These are phyloP conservation scores for Austroboletus novae-zelandiae DNA, from an alignment of 1,284 basidiomycete species.

Conservation along the genomic window DNA sequence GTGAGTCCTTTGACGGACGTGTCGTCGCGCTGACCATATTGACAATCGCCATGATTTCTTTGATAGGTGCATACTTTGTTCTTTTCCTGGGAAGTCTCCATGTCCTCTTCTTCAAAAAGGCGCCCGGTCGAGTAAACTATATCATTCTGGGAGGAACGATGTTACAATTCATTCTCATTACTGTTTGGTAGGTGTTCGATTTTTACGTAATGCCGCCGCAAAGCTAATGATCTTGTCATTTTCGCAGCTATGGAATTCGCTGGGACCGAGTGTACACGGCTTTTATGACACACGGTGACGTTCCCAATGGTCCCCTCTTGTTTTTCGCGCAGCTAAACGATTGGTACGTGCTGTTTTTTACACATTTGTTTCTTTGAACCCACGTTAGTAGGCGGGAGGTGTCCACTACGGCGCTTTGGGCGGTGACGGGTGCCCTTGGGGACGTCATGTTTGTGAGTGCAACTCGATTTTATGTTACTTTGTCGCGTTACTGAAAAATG, in stretches of 20 bases:
- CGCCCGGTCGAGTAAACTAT: not conserved
- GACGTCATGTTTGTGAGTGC: conserved; percentile 10
- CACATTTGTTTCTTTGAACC: too few species aligned
- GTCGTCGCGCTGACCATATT: too few species aligned
- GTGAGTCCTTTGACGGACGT: not conserved
- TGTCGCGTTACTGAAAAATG: not conserved
- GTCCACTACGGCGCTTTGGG: conserved; percentile 8
- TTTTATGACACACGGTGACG: conserved; percentile 4
- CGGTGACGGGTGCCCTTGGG: conserved; percentile 4
- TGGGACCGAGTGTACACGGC: conserved; percentile 9
- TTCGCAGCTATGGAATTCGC: conserved; percentile 5
- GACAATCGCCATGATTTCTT: too few species aligned
- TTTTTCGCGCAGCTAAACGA: conserved; percentile 5
- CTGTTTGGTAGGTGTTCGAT: conserved; percentile 2
- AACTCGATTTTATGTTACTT: too few species aligned
- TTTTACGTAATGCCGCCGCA: too few species aligned
- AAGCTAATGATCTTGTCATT: not conserved
- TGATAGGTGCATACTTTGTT: conserved; percentile 6
- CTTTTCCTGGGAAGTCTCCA: conserved; percentile 9
- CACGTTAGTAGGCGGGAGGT: conserved; percentile 6
- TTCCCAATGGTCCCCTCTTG: conserved; percentile 5
- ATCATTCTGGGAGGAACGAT: conserved; percentile 5
- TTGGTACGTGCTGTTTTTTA: conserved; percentile 1
- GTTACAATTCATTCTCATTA: conserved; percentile 9
- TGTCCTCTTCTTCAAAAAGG: conserved; percentile 1